Evolutionary conservation across 2,329 filamentous ascomycete species (phyloP).

Genomic region (Elsinoe fawcettii): DNA sequence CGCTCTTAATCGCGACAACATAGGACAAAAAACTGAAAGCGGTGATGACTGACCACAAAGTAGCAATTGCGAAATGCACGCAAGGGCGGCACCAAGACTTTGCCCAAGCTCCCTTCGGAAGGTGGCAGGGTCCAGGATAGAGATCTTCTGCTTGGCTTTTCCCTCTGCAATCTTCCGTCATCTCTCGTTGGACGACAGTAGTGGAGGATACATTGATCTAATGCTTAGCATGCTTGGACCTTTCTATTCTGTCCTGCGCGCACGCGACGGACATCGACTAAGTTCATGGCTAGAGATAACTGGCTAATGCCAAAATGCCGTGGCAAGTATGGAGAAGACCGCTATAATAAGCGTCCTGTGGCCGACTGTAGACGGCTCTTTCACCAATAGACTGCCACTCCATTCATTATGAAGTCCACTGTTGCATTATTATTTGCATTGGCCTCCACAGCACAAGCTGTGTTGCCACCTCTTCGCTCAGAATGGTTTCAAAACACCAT

Average conservation of each 20-base stretch:
- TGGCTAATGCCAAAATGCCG: not conserved
- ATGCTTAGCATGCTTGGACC: conserved; percentile 15
- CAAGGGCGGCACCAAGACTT: conserved; percentile 3
- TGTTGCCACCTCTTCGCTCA: conserved; percentile 1
- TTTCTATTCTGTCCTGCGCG: conserved; percentile 5
- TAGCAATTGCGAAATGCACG: not conserved
- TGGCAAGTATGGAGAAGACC: not conserved
- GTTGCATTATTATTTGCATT: not conserved
- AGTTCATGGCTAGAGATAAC: conserved; percentile 1
- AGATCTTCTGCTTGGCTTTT: conserved; percentile 9
- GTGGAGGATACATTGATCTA: not conserved
- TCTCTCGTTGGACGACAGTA: not conserved
- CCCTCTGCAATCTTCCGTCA: not conserved
- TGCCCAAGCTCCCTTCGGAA: not conserved
- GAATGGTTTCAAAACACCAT: conserved; percentile 8
- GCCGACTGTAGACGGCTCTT: not conserved
- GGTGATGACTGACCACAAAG: not conserved
- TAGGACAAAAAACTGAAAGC: not conserved
- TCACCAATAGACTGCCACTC: not conserved
- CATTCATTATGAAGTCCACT: not conserved
- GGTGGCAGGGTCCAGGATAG: conserved; percentile 14
- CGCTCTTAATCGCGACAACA: too few relatives aligned
- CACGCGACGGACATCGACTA: not conserved
- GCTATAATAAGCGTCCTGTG: not conserved
- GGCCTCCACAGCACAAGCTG: not conserved